Percentiles rank a stretch among this genome's conserved stretches.
Conservation (phyloP, 2,329 filamentous ascomycete species). For the Apiospora pterosperma region DNA sequence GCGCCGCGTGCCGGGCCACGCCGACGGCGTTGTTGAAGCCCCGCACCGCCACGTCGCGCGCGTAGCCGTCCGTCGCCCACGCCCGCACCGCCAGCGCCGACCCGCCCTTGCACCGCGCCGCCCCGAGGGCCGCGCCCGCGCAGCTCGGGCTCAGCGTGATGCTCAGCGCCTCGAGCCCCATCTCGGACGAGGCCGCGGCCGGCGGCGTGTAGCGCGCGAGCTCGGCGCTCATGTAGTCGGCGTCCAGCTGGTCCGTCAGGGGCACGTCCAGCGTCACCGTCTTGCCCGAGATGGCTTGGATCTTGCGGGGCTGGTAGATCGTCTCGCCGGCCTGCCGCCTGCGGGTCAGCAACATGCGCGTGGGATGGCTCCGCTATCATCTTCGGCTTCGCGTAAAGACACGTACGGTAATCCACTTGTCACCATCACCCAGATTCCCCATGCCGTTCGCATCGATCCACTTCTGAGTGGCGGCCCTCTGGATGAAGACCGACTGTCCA, state of each 20-base stretch:
- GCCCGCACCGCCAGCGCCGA: neutral
- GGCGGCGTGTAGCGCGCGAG: neutral
- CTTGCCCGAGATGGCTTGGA: neutral
- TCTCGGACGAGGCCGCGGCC: neutral
- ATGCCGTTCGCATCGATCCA: neutral
- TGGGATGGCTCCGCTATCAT: too few species aligned
- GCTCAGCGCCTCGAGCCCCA: neutral
- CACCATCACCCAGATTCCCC: neutral
- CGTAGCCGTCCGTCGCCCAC: neutral
- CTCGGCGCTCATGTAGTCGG: neutral
- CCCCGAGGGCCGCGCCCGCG: neutral
- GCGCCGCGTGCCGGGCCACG: neutral
- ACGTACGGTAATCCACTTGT: neutral
- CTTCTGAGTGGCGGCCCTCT: neutral
- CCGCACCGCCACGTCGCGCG: neutral
- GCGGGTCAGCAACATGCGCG: neutral
- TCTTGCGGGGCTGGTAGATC: neutral
- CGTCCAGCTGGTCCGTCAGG: neutral
- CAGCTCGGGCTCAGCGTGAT: neutral
- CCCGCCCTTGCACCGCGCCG: neutral
- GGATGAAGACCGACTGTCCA: neutral
- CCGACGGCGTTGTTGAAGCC: neutral
- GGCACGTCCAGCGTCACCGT: neutral
- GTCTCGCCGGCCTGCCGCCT: neutral
- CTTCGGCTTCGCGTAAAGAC: neutral